phyloP scores from a whole-genome alignment of 352 stramenopile species.

The Phytopythium oedochilum region DNA sequence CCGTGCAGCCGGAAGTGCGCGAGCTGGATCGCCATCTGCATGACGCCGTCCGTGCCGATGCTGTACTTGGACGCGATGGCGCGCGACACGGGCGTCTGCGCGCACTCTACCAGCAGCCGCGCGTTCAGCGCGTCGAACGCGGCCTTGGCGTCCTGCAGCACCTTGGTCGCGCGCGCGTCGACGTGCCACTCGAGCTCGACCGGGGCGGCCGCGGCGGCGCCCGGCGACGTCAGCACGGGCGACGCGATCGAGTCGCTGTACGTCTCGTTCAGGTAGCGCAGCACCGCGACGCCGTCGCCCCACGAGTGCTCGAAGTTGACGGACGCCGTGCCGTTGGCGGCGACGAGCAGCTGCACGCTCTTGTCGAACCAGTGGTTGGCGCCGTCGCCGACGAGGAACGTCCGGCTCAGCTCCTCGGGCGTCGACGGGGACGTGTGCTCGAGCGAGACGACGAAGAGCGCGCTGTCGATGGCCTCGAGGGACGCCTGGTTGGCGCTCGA shows the following conservation, averaged over 20 bases:
- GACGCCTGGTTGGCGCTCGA: constrained; percentile 58
- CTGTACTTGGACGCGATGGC: constrained; percentile 56
- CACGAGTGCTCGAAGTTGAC: constrained; percentile 92
- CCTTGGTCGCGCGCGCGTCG: constrained; percentile 41
- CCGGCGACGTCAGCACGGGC: constrained; percentile 42
- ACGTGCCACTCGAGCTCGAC: constrained; percentile 64
- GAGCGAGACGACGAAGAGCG: constrained; percentile 80
- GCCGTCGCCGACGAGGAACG: constrained; percentile 79
- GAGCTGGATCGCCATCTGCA: constrained; percentile 91
- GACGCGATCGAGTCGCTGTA: constrained; percentile 78
- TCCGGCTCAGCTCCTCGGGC: constrained; percentile 55
- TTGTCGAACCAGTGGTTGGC: constrained; percentile 92
- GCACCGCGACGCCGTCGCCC: constrained; percentile 85
- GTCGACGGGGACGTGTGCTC: constrained; percentile 63
- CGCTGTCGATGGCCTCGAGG: constrained; percentile 80
- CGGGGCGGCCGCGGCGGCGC: constrained; percentile 11
- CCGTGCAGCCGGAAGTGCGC: constrained; percentile 83
- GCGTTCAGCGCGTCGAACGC: constrained; percentile 66
- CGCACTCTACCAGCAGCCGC: constrained; percentile 62
- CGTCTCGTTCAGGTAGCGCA: constrained; percentile 88
- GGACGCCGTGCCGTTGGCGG: constrained; percentile 69
- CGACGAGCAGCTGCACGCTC: constrained; percentile 88
- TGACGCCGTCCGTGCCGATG: constrained; percentile 86
- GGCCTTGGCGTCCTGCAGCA: constrained; percentile 63
- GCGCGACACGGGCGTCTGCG: constrained; percentile 68